Evolutionary conservation across 2,329 filamentous ascomycete genomes (phyloP).

Genomic region (Phoma sp.): DNA sequence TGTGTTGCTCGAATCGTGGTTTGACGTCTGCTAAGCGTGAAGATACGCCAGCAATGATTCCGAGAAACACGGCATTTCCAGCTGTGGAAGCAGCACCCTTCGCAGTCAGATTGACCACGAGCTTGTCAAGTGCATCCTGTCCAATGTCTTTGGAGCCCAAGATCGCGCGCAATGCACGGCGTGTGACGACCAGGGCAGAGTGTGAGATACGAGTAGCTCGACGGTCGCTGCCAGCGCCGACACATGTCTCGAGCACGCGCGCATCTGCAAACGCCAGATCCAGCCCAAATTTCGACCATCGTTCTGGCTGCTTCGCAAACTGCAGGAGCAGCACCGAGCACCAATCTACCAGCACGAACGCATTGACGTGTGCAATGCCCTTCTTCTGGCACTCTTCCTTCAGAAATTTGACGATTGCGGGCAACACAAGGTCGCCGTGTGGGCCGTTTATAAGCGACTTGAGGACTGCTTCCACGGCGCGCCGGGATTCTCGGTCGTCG

Average conservation of each 20-base stretch:
- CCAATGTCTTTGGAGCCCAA: constrained; percentile 67
- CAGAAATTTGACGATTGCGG: constrained; percentile 71
- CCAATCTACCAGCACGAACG: constrained; percentile 93
- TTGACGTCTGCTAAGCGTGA: constrained; percentile 72
- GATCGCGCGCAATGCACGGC: constrained; percentile 79
- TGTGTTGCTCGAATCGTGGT: constrained; percentile 68
- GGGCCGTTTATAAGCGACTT: constrained; percentile 68
- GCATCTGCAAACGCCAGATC: constrained; percentile 75
- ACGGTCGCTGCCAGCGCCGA: constrained; percentile 55
- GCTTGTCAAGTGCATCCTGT: constrained; percentile 67
- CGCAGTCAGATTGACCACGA: constrained; percentile 71
- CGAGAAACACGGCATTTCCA: constrained; percentile 79
- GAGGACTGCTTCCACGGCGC: constrained; percentile 83
- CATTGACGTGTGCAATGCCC: constrained; percentile 78
- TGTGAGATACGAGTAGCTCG: constrained; percentile 65
- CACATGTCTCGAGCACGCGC: constrained; percentile 78
- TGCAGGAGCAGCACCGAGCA: constrained; percentile 79
- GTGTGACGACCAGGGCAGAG: constrained; percentile 78
- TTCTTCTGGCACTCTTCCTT: constrained; percentile 77
- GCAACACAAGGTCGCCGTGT: constrained; percentile 65
- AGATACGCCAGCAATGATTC: constrained; percentile 86
- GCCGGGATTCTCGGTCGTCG: constrained; percentile 81
- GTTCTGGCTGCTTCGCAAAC: constrained; percentile 63
- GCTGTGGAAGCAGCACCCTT: constrained; percentile 71
- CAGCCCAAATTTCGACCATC: constrained; percentile 70